Base-by-base conservation (phyloP, 306 rosid species). In the Corylus americana region DNA sequence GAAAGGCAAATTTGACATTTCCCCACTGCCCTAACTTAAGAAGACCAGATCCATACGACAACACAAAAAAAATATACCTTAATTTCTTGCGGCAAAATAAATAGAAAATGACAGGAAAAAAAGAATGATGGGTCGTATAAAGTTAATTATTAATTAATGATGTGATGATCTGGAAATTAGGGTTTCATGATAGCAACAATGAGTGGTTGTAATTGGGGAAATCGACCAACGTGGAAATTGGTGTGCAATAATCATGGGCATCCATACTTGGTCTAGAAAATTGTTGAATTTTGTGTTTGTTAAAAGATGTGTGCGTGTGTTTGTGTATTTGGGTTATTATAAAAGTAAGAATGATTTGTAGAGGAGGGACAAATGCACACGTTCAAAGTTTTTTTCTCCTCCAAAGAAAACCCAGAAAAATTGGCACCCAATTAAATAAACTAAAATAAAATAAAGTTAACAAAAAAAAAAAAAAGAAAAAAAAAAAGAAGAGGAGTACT, bases 161-260 rank as follows among this genome's bases (percentile, higher is more conserved):
- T 82, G 85, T 84, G 87, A 87, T 78, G 86, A 81, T 88, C 79
- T 87, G 78, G 82, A 88, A 89, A 86, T 88, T 86, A 84, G 83
- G 90, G 85, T 83, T 81, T 81, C 84, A 84, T 89, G 50, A 87
- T 84, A 66, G 77, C 59, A 73, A 25, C 85, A 86, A 81, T 83
- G 86, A 87, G 89, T 83, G 87, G 91, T 79, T 81, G 73, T 77
- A 84, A 84, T n/a, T 82, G 73, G 86, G 75, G 70, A 70, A 73
- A 80, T 73, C 79, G 75, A 81, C 78, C 77, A 84, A 82, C 86
- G 87, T 82, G 81, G 85, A 90, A 83, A 79, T 78, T 74, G 81
- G 89, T 70, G 87, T 63, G 75, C 74, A 81, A 27, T 27, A 61
- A 86, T 84, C 7, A 84, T 84, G 85, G 73, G 71, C 68, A 75